Conservation (phyloP, 495 filamentous ascomycete species). For the Hamigera avellanea region DNA sequence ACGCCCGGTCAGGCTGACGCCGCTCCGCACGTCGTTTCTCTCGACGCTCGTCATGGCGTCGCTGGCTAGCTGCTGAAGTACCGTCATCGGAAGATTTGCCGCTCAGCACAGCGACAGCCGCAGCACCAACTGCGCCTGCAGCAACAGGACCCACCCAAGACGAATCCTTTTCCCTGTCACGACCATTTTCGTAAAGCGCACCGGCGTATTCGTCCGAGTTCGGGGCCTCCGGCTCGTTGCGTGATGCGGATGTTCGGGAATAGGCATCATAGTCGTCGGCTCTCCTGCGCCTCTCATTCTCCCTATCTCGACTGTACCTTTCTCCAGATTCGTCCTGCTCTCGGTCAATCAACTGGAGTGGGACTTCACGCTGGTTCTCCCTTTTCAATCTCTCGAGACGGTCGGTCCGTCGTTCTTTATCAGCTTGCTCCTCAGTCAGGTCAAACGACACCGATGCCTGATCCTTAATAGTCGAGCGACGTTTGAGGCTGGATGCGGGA, state of each 20-base stretch:
- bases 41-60: conserved; percentile 17
- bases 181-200: not conserved
- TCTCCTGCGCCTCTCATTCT: conserved; percentile 11
- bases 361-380: conserved; percentile 15
- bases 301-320: conserved; percentile 6
- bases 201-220: not conserved
- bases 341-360: conserved; percentile 21
- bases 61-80: conserved; percentile 18
- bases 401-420: conserved; percentile 27
- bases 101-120: conserved; percentile 27
- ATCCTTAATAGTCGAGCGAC: conserved; percentile 28
- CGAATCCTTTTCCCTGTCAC: conserved; percentile 10
- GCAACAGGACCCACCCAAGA: conserved; percentile 16
- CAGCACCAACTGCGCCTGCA: conserved; percentile 36
- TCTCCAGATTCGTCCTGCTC: conserved; percentile 8
- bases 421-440: conserved; percentile 35
- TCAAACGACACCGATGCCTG: conserved; percentile 36
- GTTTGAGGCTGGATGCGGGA: conserved; percentile 17
- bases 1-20: conserved; percentile 12
- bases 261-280: not conserved
- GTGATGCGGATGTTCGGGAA: not conserved
- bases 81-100: conserved; percentile 27
- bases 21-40: conserved; percentile 31
- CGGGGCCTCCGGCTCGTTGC: not conserved
- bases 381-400: conserved; percentile 17